phyloP scores from a whole-genome alignment of 768 basidiomycete genomes.

The Russula foetens region DNA sequence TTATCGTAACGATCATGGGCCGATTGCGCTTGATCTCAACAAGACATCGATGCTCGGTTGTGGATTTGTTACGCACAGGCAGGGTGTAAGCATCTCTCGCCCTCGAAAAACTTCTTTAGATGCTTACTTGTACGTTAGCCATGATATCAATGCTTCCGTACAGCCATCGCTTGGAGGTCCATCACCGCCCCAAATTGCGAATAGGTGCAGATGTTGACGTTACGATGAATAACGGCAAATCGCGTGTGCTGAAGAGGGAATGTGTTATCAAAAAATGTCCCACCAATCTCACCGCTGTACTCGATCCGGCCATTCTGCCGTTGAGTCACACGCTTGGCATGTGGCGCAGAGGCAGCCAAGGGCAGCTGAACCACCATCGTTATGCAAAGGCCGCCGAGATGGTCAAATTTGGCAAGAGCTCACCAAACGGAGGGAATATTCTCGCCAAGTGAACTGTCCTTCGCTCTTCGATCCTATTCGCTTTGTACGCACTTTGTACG shows the following conservation, averaged over 20 bases:
- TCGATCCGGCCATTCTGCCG: neutral
- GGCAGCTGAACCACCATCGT: neutral
- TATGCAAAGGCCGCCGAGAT: neutral
- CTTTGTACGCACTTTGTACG: neutral
- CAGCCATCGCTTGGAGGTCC: neutral
- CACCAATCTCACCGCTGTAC: neutral
- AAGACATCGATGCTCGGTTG: neutral
- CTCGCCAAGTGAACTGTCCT: too few species aligned
- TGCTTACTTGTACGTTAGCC: neutral
- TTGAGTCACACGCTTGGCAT: neutral
- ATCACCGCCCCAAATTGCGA: neutral
- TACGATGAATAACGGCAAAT: neutral
- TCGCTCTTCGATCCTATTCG: neutral
- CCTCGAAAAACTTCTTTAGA: too few species aligned
- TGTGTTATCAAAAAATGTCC: neutral
- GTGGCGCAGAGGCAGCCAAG: neutral
- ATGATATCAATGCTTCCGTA: too few species aligned
- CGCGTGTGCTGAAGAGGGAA: too few species aligned
- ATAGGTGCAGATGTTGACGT: neutral
- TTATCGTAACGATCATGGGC: neutral
- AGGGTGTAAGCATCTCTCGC: neutral
- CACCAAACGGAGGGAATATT: neutral
- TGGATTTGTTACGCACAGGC: neutral
- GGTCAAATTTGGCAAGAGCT: neutral
- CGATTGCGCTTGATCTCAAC: neutral